Evolutionary conservation across 2,329 filamentous ascomycete species (phyloP).

Genomic region (Curvularia hawaiiensis): DNA sequence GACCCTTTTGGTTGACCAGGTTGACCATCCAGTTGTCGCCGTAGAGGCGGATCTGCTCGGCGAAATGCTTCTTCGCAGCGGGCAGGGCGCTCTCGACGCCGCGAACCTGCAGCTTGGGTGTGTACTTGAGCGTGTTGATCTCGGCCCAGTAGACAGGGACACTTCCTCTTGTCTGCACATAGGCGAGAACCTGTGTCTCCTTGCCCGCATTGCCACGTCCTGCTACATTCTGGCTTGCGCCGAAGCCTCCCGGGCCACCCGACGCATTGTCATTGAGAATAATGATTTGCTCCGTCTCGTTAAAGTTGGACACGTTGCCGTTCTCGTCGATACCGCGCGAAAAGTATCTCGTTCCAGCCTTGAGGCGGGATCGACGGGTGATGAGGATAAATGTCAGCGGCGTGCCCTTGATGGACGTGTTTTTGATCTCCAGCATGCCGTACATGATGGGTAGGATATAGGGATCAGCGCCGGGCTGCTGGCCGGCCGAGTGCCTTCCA

Average conservation of each 20-base stretch:
- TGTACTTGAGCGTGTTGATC: constrained; percentile 90
- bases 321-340: constrained; percentile 92
- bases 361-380: constrained; percentile 83
- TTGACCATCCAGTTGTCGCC: constrained; percentile 98
- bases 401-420: constrained; percentile 83
- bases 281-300: constrained; percentile 94
- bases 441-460: constrained; percentile 96
- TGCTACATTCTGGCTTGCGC: constrained; percentile 74
- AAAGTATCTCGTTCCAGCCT: constrained; percentile 92
- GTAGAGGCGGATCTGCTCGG: constrained; percentile 90
- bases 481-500: constrained; percentile 65
- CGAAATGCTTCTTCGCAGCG: constrained; percentile 85
- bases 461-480: constrained; percentile 80
- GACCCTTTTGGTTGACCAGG: constrained; percentile 92
- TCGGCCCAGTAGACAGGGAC: constrained; percentile 97
- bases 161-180: constrained; percentile 95
- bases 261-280: constrained; percentile 81
- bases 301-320: constrained; percentile 97
- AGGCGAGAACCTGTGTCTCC: constrained; percentile 89
- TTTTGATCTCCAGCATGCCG: constrained; percentile 90
- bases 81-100: constrained; percentile 79
- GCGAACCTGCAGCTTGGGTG: constrained; percentile 85
- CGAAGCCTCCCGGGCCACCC: constrained; percentile 78
- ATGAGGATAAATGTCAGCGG: constrained; percentile 86
- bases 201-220: constrained; percentile 61